Conservation (phyloP, 352 stramenopile genomes). For the Albugo laibachii region DNA sequence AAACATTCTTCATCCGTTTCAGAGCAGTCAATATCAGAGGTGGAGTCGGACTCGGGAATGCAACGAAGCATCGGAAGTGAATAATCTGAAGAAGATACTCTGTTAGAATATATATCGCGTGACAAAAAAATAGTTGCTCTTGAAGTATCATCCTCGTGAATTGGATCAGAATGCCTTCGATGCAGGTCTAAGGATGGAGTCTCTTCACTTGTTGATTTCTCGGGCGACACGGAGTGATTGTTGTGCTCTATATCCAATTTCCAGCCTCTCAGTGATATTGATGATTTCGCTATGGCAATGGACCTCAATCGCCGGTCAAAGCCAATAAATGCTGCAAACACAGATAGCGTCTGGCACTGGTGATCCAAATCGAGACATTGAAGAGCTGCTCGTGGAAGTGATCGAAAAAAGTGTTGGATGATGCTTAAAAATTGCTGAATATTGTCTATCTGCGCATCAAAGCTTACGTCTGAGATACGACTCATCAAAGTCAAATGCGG, state of each 20-base stretch:
- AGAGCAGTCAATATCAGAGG: no score
- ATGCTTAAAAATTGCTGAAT: no score
- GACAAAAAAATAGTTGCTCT: neutral
- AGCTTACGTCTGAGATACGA: no score
- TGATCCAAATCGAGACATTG: constrained; percentile 16
- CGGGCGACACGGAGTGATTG: neutral
- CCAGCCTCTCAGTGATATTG: constrained; percentile 8
- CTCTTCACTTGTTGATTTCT: neutral
- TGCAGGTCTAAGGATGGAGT: neutral
- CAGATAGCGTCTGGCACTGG: constrained; percentile 20
- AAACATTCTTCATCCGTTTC: no score
- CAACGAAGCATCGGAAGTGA: no score
- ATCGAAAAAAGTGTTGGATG: no score
- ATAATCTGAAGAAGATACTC: neutral
- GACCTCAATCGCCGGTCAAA: constrained; percentile 14
- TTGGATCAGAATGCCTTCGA: neutral
- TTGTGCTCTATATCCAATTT: constrained; percentile 5
- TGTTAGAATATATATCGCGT: neutral
- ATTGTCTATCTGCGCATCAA: no score
- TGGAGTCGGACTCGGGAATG: no score
- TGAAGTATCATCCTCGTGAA: neutral
- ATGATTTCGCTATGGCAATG: constrained; percentile 6
- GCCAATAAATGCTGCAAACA: constrained; percentile 23
- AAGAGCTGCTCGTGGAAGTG: constrained; percentile 2
- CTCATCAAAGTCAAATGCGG: no score